A percentile compares a stretch with the other conserved stretches of the same genome.
Conservation (phyloP, 2,329 filamentous ascomycete species). For the Thermothelomyces thermophilus region DNA sequence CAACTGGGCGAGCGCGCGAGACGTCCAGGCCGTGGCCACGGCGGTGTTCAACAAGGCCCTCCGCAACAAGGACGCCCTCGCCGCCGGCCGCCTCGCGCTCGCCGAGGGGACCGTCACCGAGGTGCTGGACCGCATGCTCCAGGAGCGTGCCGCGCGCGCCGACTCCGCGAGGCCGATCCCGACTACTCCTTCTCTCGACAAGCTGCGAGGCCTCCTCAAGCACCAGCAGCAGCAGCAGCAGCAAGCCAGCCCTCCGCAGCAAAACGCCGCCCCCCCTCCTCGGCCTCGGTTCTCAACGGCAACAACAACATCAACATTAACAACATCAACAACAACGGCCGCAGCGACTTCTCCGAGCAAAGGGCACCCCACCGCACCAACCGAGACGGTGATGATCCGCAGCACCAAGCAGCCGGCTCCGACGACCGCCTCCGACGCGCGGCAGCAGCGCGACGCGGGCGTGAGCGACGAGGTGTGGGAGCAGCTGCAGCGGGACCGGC, state of each 20-base stretch:
- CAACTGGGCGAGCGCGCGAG: conserved; percentile 58
- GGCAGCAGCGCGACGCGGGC: conserved; percentile 47
- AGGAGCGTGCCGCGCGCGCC: conserved; percentile 21
- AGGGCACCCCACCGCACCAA: too few relatives aligned
- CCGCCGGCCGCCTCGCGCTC: conserved; percentile 13
- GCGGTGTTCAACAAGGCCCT: conserved; percentile 40
- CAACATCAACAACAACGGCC: too few relatives aligned
- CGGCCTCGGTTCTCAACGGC: too few relatives aligned
- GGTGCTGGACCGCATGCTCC: conserved; percentile 20
- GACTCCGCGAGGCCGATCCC: background rate
- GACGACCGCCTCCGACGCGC: too few relatives aligned
- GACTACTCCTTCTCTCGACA: background rate
- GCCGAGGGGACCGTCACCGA: conserved; percentile 7
- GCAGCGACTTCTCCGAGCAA: too few relatives aligned
- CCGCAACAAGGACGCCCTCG: conserved; percentile 25
- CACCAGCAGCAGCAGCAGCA: background rate
- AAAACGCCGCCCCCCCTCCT: too few relatives aligned
- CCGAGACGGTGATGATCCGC: too few relatives aligned
- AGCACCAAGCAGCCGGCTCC: too few relatives aligned
- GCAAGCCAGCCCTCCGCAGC: too few relatives aligned
- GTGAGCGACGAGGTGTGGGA: conserved; percentile 57
- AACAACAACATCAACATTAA: too few relatives aligned
- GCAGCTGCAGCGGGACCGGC: conserved; percentile 48
- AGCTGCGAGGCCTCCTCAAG: background rate
- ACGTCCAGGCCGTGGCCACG: conserved; percentile 50